Percentiles rank a stretch among this genome's conserved stretches.
Evolutionary conservation across 768 basidiomycete species (phyloP).

Genomic region (Agaricus blazei): DNA sequence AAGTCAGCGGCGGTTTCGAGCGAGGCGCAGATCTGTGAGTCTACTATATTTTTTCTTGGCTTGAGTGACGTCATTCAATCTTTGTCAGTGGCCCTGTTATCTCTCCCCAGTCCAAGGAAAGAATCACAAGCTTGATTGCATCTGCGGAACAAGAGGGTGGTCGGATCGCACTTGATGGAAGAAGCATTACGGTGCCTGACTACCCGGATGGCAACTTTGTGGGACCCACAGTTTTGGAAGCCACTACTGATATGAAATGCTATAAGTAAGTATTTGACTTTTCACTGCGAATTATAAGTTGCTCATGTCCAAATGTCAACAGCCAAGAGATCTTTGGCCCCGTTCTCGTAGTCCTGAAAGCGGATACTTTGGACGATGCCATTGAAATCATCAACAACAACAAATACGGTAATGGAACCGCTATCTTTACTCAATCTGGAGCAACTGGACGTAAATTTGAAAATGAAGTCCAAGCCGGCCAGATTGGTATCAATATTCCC

Average conservation of each 20-base stretch:
- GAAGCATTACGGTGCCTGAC: constrained; percentile 56
- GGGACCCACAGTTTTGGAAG: constrained; percentile 88
- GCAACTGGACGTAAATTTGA: constrained; percentile 95
- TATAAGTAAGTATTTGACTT: constrained; percentile 60
- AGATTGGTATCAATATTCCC: constrained; percentile 90
- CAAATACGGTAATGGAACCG: constrained; percentile 89
- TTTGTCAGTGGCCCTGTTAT: constrained; percentile 65
- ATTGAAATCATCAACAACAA: constrained; percentile 87
- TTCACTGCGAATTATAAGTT: not conserved
- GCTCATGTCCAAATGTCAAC: not conserved
- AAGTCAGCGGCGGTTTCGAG: constrained; percentile 90
- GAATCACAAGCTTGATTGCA: constrained; percentile 70
- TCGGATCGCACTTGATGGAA: constrained; percentile 81
- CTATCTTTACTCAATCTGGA: constrained; percentile 95
- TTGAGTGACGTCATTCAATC: not conserved
- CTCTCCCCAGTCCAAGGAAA: constrained; percentile 75
- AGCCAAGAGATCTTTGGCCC: constrained; percentile 97
- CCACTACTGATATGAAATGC: constrained; percentile 75
- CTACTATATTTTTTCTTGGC: too few relatives aligned
- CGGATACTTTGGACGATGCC: constrained; percentile 85
- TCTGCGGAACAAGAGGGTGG: constrained; percentile 81
- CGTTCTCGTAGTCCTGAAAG: constrained; percentile 71
- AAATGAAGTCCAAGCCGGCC: constrained; percentile 80
- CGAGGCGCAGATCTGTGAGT: constrained; percentile 72
- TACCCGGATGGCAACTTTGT: constrained; percentile 93